Evolutionary conservation across 2,329 filamentous ascomycete species (phyloP), one percentile per base, ranked within the genome.

Genomic region (Conoideocrella luteorostrata): DNA sequence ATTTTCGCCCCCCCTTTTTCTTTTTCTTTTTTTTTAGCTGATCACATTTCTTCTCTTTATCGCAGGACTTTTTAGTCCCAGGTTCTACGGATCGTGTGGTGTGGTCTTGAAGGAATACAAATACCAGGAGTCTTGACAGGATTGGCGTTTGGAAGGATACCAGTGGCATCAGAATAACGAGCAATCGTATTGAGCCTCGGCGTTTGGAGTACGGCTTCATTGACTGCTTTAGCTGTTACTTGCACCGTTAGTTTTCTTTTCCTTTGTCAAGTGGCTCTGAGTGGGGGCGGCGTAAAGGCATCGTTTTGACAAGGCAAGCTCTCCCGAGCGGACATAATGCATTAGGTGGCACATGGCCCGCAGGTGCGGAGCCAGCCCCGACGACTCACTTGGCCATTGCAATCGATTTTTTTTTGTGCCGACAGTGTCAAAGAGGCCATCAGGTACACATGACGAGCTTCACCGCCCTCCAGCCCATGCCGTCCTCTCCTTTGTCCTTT

Each of bases 171-270:
- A 36, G 37, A 41, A 35, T 24, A 32, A 39, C 43, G 43, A 45
- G 43, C 38, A 45, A 41, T 40, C 38, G 43, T 37, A 28, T n/a
- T 28, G 32, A 37, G 43, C 24, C 38, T 28, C 29, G 43, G 43
- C 38, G 43, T 45, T 36, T 37, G 26, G 28, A n/a, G 24, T 33
- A 34, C 10, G 32, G 32, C 9, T 34, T 34, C 32, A 34, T 15
- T 17, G 32, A 7, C 32, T 12, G 13, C 32, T 9, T 15, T 17
- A 20, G 15, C 38, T 32, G n/a, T 32, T 20, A 22, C 39, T 41
- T 20, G 23, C 12, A 11, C 2, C 4, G 6, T 26, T 29, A 13
- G 13, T 28, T n/a, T 22, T 37, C 6, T n/a, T 30, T 35, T 35
- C 35, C n/a, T n/a, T 42, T 12, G 7, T 20, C 35, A 10, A 2